Evolutionary conservation across 177 flowering plant species (phyloP), one percentile per base, ranked within the genome.

Genomic region (Vitis hybrid): DNA sequence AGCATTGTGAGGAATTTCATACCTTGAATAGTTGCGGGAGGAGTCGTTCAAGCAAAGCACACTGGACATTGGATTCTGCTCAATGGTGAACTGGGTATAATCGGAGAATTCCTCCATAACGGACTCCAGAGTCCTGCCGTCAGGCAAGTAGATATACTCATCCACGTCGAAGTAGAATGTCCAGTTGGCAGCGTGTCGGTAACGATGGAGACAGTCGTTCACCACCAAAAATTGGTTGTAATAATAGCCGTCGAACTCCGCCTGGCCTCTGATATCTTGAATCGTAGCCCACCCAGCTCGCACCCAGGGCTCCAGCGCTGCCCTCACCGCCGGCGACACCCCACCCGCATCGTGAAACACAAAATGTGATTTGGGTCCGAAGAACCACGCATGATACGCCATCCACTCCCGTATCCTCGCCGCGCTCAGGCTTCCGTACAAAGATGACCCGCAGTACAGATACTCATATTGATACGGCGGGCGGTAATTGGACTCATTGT

Each of bases 271-370:
- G 1, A 90, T 86, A 57, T 92, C 92, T 71, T 92, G 93, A 14
- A 92, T 6, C n/a, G 94, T 92, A 2, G 69, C 92, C 14, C 86
- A 65, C 54, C 97, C 95, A 0, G 78, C 72, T 24, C 77, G 72
- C 19, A 89, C 79, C 97, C 97, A 92, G 51, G 97, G 97, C 67
- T 83, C 85, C 60, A 92, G 74, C n/a, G 74, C 94, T n/a, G 75
- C 81, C 81, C 80, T 70, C 13, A 90, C 93, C 73, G 75, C 90
- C 32, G 80, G 69, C 18, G 79, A 73, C 6, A 85, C 83, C 14
- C 95, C 97, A 1, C 93, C 97, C 0, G 93, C 97, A 30, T 92
- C 95, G 65, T 92, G 92, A 14, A 92, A 83, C 67, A 90, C 92
- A 68, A 92, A 90, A 79, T 92, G 91, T 8, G 94, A 88, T 9